Evolutionary conservation across 1,139 yeast species (phyloP).

Genomic region (Saccharomyces hybrid): DNA sequence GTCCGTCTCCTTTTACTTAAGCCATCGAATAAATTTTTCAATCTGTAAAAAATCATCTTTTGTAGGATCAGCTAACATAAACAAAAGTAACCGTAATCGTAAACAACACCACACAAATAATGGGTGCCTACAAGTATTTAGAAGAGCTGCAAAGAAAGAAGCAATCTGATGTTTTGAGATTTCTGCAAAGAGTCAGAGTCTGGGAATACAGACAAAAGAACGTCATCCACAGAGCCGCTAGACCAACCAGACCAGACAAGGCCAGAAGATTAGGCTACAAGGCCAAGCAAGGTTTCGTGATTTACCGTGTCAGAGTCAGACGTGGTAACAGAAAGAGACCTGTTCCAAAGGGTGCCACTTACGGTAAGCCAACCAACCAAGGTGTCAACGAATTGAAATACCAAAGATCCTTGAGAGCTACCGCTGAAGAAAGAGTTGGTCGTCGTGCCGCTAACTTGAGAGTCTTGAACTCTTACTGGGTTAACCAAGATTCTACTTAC

Average conservation of each 20-base stretch:
- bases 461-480: conserved; percentile 99
- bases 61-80: neutral
- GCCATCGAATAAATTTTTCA: neutral
- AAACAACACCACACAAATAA: conserved; percentile 27
- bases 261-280: conserved; percentile 99
- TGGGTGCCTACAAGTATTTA: conserved; percentile 99
- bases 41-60: neutral
- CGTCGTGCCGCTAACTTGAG: conserved; percentile 98
- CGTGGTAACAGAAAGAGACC: conserved; percentile 99
- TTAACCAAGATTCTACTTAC: conserved; percentile 99
- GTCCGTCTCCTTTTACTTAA: neutral
- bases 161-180: conserved; percentile 98
- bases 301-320: conserved; percentile 98
- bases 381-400: conserved; percentile 98
- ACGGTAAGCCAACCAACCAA: conserved; percentile 99
- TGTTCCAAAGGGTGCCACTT: conserved; percentile 99
- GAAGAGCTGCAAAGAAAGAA: conserved; percentile 99
- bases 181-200: conserved; percentile 98
- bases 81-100: neutral
- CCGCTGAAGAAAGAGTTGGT: conserved; percentile 99
- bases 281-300: conserved; percentile 99
- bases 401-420: conserved; percentile 96
- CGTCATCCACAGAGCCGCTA: conserved; percentile 97
- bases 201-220: conserved; percentile 99
- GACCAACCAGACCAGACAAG: conserved; percentile 99